phyloP scores from a whole-genome alignment of 768 basidiomycete genomes.

The Bullera alba region DNA sequence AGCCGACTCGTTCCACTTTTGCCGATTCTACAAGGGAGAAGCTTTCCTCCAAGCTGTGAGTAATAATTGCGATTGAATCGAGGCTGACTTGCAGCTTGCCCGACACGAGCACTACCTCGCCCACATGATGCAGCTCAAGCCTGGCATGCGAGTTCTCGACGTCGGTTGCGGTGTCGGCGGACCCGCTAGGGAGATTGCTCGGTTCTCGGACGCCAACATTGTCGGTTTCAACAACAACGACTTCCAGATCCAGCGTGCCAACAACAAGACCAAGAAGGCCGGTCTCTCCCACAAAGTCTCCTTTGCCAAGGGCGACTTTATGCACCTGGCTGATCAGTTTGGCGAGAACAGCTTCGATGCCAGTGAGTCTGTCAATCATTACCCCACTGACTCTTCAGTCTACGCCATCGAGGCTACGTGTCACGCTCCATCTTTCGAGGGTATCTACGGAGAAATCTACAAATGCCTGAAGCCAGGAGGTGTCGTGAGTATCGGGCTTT shows the following conservation, averaged over 20 bases:
- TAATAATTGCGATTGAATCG: neutral
- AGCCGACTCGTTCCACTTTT: constrained; percentile 90
- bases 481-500: constrained; percentile 54
- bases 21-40: constrained; percentile 85
- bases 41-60: constrained; percentile 46
- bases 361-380: constrained; percentile 53
- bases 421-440: constrained; percentile 92
- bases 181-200: constrained; percentile 89
- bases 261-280: constrained; percentile 67
- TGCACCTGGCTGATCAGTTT: constrained; percentile 85
- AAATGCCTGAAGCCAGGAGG: constrained; percentile 96
- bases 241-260: constrained; percentile 84
- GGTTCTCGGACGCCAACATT: constrained; percentile 76
- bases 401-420: constrained; percentile 98
- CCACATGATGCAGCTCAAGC: constrained; percentile 69
- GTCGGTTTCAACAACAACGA: constrained; percentile 93
- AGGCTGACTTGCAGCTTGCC: constrained; percentile 52
- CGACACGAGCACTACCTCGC: constrained; percentile 98
- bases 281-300: constrained; percentile 69
- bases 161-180: constrained; percentile 98
- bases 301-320: constrained; percentile 91
- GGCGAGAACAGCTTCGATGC: constrained; percentile 92
- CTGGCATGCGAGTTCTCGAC: constrained; percentile 93
- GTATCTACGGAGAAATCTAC: constrained; percentile 86
- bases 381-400: too few relatives aligned